A percentile compares a stretch with the other conserved stretches of the same genome.
Conservation (phyloP, 139 green algal species). For the Micractinium conductrix region DNA sequence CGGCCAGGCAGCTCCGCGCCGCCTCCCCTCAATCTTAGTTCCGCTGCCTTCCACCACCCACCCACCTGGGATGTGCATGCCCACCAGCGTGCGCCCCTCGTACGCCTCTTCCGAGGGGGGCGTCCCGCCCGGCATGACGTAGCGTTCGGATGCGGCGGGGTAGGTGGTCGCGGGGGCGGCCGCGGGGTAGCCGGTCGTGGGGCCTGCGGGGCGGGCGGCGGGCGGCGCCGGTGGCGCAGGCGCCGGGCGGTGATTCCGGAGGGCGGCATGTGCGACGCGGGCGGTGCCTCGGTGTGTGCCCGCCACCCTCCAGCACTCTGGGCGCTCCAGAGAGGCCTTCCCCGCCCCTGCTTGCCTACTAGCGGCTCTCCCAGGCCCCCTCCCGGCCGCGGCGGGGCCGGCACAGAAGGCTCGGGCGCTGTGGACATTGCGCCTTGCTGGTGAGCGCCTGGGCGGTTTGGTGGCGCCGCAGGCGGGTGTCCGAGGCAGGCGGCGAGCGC, state of each 20-base stretch:
- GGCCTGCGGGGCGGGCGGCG: too few species aligned
- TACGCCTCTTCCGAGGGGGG: slow-evolving; percentile 1
- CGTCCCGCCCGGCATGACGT: background rate
- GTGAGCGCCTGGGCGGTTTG: too few species aligned
- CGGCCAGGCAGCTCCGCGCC: too few species aligned
- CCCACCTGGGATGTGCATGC: slow-evolving; percentile 33
- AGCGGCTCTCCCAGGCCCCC: background rate
- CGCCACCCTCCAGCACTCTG: too few species aligned
- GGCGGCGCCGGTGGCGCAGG: too few species aligned
- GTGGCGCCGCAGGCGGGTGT: too few species aligned
- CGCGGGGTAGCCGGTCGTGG: too few species aligned
- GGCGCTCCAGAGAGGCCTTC: background rate
- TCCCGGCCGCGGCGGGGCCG: slow-evolving; percentile 2
- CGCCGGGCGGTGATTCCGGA: too few species aligned
- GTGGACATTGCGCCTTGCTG: background rate
- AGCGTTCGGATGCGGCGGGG: slow-evolving; percentile 8
- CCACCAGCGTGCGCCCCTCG: slow-evolving; percentile 20
- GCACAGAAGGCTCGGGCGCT: background rate
- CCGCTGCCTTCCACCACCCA: background rate
- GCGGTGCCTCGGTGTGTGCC: too few species aligned
- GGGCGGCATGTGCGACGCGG: too few species aligned
- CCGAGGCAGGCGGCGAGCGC: too few species aligned
- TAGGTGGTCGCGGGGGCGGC: background rate
- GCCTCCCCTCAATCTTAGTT: too few species aligned
- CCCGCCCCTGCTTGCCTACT: background rate